These are phyloP conservation scores for Fusarium subtropicale DNA, from an alignment of 2,329 filamentous ascomycete species.

Conservation along the genomic window DNA sequence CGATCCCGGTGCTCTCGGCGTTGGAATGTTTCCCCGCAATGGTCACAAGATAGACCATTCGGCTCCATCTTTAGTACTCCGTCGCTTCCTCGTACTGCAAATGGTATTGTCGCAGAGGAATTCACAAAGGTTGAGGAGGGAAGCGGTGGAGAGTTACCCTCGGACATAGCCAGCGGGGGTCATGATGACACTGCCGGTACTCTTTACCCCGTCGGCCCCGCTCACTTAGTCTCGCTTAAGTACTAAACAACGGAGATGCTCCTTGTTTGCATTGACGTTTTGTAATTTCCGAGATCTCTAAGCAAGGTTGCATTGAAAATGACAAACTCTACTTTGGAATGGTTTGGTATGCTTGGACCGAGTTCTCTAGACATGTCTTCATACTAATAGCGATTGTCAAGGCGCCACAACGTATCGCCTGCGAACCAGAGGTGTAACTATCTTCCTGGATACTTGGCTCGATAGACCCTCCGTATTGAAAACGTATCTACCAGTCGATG, in stretches of 20 bases:
- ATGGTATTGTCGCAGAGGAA: accelerated
- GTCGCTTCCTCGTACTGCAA: neutral
- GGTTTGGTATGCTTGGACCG: neutral
- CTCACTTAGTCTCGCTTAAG: neutral
- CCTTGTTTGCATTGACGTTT: accelerated
- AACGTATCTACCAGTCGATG: neutral
- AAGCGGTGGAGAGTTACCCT: neutral
- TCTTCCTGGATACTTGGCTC: neutral
- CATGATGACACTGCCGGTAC: too few species aligned
- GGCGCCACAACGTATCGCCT: neutral
- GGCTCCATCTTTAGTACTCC: neutral
- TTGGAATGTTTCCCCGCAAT: neutral
- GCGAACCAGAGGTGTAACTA: neutral
- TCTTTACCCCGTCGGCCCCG: constrained; percentile 1
- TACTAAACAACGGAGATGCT: neutral
- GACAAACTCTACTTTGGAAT: neutral
- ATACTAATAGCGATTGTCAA: neutral
- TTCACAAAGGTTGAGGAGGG: too few species aligned
- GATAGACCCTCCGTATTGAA: neutral
- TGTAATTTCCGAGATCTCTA: too few species aligned
- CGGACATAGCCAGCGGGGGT: neutral
- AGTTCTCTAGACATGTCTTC: accelerated
- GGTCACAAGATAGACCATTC: neutral
- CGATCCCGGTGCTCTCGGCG: constrained; percentile 9
- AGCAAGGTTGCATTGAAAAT: neutral